These are phyloP conservation scores for Penstemon eatonii DNA, from an alignment of 257 asterid species.

Conservation along the genomic window DNA sequence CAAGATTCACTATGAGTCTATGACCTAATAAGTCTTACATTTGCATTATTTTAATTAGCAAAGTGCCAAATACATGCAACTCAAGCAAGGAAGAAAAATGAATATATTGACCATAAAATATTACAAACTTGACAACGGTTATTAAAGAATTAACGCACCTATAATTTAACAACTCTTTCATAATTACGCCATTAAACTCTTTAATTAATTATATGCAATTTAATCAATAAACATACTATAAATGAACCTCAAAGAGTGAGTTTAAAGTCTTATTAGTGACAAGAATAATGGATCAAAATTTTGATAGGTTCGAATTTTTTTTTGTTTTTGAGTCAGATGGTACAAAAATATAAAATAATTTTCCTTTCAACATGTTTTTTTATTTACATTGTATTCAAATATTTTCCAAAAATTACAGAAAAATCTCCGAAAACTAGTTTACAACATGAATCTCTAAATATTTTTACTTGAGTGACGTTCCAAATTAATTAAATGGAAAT, in stretches of 20 bases:
- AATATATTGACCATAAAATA: neutral
- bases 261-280: neutral
- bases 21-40: neutral
- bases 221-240: neutral
- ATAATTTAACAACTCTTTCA: neutral
- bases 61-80: constrained; percentile 7
- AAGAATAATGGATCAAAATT: too few relatives aligned
- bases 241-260: neutral
- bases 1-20: neutral
- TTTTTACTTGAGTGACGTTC: too few relatives aligned
- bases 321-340: too few relatives aligned
- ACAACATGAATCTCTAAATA: too few relatives aligned
- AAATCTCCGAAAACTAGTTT: too few relatives aligned
- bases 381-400: too few relatives aligned
- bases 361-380: too few relatives aligned
- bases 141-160: neutral
- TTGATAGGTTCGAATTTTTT: too few relatives aligned
- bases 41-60: neutral
- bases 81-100: neutral
- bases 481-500: too few relatives aligned
- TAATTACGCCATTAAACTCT: neutral
- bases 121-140: neutral
- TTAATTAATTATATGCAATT: neutral
- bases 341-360: too few relatives aligned
- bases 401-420: too few relatives aligned